Base-by-base conservation (phyloP, 345 rosid species). In the Laguncularia racemosa region DNA sequence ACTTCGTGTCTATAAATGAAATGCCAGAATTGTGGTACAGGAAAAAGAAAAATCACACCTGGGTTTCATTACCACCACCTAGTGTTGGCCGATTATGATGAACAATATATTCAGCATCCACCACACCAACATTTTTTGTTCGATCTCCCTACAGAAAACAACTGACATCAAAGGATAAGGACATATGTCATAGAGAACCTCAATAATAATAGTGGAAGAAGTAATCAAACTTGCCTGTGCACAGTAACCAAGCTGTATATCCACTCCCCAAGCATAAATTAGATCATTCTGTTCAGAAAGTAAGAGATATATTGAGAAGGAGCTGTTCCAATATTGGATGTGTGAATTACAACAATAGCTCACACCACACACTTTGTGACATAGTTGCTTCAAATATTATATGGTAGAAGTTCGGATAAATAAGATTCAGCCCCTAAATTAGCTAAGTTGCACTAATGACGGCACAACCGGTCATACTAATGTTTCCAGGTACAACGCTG, bases 221-320 rank as follows among this genome's bases (percentile, higher is more conserved):
- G 12, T 18, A 44, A 28, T 48, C 62, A 18, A 64, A 68, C 82
- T 79, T 71, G 57, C 91, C 84, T 80, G 79, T 54, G 81, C 84
- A 60, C 91, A 85, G 55, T 82, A 85, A 46, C 91, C 88, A 13
- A 85, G 86, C 62, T 67, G 86, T 45, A 65, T 76, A 60, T 85
- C 91, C 19, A 85, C 76, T 33, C 88, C 91, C 91, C 91, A 82
- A 40, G 91, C 88, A 71, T 82, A 83, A 57, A 82, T 80, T 71
- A 85, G 73, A 61, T 85, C 91, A 60, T 82, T 82, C 88, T 85
- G 73, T 17, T 43, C 3, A 6, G 14, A 18, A 28, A 26, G 16
- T 4, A 6, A 28, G 38, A 6, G 28, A 23, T 23, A 19, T 43
- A 46, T 44, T n/a, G n/a, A 4, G 57, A 17, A 23, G 28, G 28